These are phyloP conservation scores for Nidula microcarpa DNA, from an alignment of 768 basidiomycete genomes.

Conservation along the genomic window DNA sequence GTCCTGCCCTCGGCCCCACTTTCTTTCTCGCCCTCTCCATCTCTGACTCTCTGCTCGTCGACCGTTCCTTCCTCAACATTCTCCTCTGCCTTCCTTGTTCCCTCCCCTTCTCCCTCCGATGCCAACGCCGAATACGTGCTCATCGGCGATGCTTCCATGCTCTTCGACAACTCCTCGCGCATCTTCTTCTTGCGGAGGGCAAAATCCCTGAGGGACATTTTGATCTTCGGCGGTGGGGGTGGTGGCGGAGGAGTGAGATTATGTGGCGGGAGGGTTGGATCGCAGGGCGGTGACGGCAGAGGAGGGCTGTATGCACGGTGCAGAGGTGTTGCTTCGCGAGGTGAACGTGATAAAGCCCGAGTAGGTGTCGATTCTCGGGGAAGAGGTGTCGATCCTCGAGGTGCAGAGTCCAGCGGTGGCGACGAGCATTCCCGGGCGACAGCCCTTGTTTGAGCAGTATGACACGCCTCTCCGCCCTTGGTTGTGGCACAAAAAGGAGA, in stretches of 20 bases:
- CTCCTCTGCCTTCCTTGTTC: background rate
- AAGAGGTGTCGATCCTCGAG: too few relatives aligned
- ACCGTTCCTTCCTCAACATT: too few relatives aligned
- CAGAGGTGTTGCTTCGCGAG: background rate
- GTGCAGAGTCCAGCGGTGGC: too few relatives aligned
- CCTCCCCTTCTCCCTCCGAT: background rate
- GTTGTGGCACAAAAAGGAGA: too few relatives aligned
- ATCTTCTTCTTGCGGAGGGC: slow-evolving; percentile 51
- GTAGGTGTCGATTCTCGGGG: too few relatives aligned
- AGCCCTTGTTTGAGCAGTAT: too few relatives aligned
- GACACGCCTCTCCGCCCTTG: too few relatives aligned
- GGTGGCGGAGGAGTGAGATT: slow-evolving; percentile 3
- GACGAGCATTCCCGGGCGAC: too few relatives aligned
- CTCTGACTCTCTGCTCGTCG: too few relatives aligned
- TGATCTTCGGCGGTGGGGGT: slow-evolving; percentile 37
- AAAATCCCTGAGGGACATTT: slow-evolving; percentile 59
- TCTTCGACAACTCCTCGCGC: slow-evolving; percentile 30
- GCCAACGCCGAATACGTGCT: slow-evolving; percentile 5
- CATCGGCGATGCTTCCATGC: slow-evolving; percentile 5
- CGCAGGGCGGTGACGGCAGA: background rate
- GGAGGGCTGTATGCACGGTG: background rate
- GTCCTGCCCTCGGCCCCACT: too few relatives aligned
- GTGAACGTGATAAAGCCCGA: too few relatives aligned
- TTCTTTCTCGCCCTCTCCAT: too few relatives aligned
- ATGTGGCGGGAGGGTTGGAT: background rate